Percentiles rank a stretch among this genome's conserved stretches.
Conservation (phyloP, 768 basidiomycete species). For the Agrocybe praecox region DNA sequence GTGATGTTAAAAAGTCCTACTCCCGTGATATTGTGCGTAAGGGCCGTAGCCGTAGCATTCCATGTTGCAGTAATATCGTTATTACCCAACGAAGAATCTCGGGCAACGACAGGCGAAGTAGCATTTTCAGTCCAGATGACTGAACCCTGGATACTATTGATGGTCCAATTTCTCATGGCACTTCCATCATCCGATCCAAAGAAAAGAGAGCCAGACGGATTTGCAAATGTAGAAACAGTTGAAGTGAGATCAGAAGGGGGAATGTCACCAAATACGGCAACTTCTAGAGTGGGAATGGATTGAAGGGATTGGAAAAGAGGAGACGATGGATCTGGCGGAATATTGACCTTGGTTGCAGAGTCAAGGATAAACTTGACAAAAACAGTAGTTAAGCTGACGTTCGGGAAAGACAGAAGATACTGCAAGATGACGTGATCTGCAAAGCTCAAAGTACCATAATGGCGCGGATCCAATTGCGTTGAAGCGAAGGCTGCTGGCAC, state of each 20-base stretch:
- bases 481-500: conserved; percentile 32
- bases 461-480: conserved; percentile 45
- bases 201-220: conserved; percentile 51
- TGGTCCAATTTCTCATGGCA: conserved; percentile 56
- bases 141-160: conserved; percentile 36
- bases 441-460: conserved; percentile 57
- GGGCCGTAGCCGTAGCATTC: conserved; percentile 42
- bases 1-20: conserved; percentile 49
- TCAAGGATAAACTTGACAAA: conserved; percentile 51
- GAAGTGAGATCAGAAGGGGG: conserved; percentile 47
- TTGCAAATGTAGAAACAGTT: conserved; percentile 53
- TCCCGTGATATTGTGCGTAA: conserved; percentile 28
- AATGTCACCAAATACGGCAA: conserved; percentile 65
- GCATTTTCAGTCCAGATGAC: conserved; percentile 58
- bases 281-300: conserved; percentile 56
- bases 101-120: conserved; percentile 50
- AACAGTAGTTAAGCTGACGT: conserved; percentile 43
- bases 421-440: conserved; percentile 59
- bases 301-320: conserved; percentile 42
- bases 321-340: conserved; percentile 44
- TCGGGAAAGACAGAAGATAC: conserved; percentile 55
- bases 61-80: conserved; percentile 54
- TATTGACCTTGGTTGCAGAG: conserved; percentile 27
- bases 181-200: conserved; percentile 58
- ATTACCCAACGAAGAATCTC: conserved; percentile 44